A percentile compares a stretch with the other conserved stretches of the same genome.
These are phyloP conservation scores for Podospora australis DNA, from an alignment of 495 filamentous ascomycete genomes.

Conservation along the genomic window DNA sequence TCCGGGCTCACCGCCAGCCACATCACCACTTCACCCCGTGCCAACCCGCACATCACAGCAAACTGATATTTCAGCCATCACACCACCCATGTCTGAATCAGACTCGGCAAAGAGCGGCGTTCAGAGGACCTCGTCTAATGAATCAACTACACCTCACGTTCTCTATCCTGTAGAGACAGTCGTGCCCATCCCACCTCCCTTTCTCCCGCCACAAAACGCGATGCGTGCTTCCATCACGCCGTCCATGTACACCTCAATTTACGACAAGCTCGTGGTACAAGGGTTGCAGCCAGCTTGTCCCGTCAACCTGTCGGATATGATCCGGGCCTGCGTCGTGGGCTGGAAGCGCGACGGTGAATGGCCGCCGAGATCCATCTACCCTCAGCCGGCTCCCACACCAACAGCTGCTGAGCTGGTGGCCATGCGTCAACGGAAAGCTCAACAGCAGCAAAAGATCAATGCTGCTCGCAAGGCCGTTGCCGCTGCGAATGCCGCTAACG, in stretches of 20 bases:
- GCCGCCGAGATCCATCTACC: slow-evolving; percentile 60
- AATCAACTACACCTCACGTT: slow-evolving; percentile 3
- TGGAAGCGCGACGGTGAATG: slow-evolving; percentile 95
- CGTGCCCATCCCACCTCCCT: slow-evolving; percentile 56
- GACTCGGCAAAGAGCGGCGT: slow-evolving; percentile 15
- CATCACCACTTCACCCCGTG: slow-evolving; percentile 18
- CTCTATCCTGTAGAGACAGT: slow-evolving; percentile 41
- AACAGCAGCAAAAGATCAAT: slow-evolving; percentile 6
- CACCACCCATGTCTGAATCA: slow-evolving; percentile 16
- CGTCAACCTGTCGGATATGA: slow-evolving; percentile 77
- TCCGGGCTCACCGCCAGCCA: slow-evolving; percentile 12
- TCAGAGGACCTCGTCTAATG: slow-evolving; percentile 13
- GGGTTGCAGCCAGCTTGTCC: slow-evolving; percentile 73
- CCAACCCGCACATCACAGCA: slow-evolving; percentile 20
- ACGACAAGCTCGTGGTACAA: slow-evolving; percentile 77
- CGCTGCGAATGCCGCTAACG: background rate
- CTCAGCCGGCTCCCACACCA: slow-evolving; percentile 25
- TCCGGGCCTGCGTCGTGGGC: slow-evolving; percentile 74
- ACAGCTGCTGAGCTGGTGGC: slow-evolving; percentile 26
- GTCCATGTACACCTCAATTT: slow-evolving; percentile 70
- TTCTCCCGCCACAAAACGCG: slow-evolving; percentile 60
- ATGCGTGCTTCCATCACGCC: slow-evolving; percentile 69
- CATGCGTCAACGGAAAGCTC: slow-evolving; percentile 29
- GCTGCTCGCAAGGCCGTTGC: slow-evolving; percentile 8
- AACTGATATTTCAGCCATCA: slow-evolving; percentile 11